These are phyloP conservation scores for Fusarium chaquense DNA, from an alignment of 2,329 filamentous ascomycete genomes.

Conservation along the genomic window DNA sequence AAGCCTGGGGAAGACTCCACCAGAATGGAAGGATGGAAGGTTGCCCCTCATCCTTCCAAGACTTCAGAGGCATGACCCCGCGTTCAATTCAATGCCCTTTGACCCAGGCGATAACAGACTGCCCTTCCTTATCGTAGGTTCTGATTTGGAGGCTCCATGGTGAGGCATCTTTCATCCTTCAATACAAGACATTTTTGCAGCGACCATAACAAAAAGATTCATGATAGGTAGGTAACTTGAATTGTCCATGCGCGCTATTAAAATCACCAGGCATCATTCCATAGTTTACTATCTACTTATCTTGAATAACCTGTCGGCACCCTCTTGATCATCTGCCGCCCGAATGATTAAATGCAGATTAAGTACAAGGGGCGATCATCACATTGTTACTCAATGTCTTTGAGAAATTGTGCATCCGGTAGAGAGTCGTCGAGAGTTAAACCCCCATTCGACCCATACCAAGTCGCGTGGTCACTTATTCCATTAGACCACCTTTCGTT, in stretches of 20 bases:
- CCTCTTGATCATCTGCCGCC: slow-evolving; percentile 25
- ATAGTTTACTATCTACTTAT: neutral
- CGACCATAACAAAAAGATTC: slow-evolving; percentile 2
- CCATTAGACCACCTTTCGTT: neutral
- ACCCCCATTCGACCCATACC: neutral
- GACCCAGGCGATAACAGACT: slow-evolving; percentile 23
- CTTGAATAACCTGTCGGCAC: slow-evolving; percentile 3
- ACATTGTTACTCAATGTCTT: slow-evolving; percentile 1
- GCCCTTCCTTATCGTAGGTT: slow-evolving; percentile 25
- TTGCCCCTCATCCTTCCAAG: slow-evolving; percentile 33
- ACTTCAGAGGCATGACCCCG: slow-evolving; percentile 29
- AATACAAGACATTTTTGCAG: neutral
- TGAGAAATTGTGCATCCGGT: neutral
- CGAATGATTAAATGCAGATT: neutral
- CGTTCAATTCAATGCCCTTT: neutral
- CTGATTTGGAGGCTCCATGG: neutral
- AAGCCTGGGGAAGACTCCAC: slow-evolving; percentile 29
- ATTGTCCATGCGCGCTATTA: neutral
- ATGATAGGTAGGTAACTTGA: slow-evolving; percentile 8
- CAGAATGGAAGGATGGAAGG: neutral
- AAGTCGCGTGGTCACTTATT: slow-evolving; percentile 22
- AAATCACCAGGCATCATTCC: slow-evolving; percentile 21
- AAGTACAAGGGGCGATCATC: neutral
- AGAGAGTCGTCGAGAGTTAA: neutral
- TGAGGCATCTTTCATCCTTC: neutral